Evolutionary conservation across 176 grass and related monocot species (phyloP), one percentile per base, ranked within the genome.

Genomic region (Cenchrus fungigraminus): DNA sequence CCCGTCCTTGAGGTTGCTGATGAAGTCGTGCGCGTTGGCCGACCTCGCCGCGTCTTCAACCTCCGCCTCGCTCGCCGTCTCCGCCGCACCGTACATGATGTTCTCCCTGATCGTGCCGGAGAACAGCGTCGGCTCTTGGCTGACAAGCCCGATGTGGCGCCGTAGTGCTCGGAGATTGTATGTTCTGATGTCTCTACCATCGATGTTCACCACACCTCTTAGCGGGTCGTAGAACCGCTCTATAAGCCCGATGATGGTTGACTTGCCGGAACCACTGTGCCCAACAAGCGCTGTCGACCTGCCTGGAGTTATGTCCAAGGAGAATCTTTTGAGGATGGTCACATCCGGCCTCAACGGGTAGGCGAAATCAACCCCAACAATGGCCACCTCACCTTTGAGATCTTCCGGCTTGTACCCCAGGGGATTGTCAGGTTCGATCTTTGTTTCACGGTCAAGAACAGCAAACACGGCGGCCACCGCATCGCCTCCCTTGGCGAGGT

Each of bases 241-340:
- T 22, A 97, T 91, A 40, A 97, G 89, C 4, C 94, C 79, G 3
- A 97, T 94, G 75, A 97, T 87, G 45, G 94, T 97, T 12, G 94
- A 97, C 87, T 97, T 97, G n/a, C 94, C 94, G 12, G 91, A 97
- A 49, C 94, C 94, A 79, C 94, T 97, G 43, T 94, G 89, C 46
- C 91, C 94, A 19, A 97, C 94, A 16, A 97, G 67, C 17, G 94
- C 91, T 13, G 91, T 97, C 31, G 94, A 94, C 73, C 86, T 94
- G 42, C 94, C 89, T 50, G 87, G 85, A 44, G 88, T 73, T 61
- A 97, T 97, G 75, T 81, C 84, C 45, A 97, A 68, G 8, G 91
- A 90, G 85, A 97, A 97, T n/a, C 91, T 85, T 83, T 86, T 91
- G 59, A 94, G 92, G 72, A 97, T 91, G 66, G 86, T 78, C 40